Evolutionary conservation across 345 rosid genomes (phyloP), one percentile per base, ranked within the genome.

Genomic region (Salix arbutifolia): DNA sequence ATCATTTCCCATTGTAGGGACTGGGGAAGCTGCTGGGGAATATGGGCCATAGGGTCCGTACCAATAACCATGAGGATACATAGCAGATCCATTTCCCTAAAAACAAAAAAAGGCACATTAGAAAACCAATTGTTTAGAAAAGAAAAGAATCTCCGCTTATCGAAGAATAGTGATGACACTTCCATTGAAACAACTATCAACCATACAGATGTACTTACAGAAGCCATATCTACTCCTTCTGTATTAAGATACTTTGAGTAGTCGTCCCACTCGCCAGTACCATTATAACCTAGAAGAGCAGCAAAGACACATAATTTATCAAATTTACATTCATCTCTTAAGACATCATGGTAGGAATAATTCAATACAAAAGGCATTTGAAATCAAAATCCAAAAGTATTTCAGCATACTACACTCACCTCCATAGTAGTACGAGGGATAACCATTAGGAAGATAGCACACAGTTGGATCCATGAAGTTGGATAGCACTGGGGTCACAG

Each of bases 11-110:
- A 90, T 30, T 64, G 90, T 83, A 37, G 98, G 98, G 77, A 86
- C 95, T 1, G 95, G 94, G 9, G 97, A 87, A 72, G 84, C 79
- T 46, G 97, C 94, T 0, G 96, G 97, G n/a, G 98, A 92, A 81
- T 92, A 94, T 37, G 98, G 97, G 3, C 75, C 86, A 81, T 86
- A 94, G 0, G 94, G 73, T 42, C 92, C 83, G 85, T 86, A 92
- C 31, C 92, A 91, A 84, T 89, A 94, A 30, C 89, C 87, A 72
- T 81, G 90, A 61, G 89, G 89, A 85, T 88, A 92, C 89, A 94
- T 77, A 65, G 89, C 58, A 83, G 98, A 87, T 65, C 93, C 96
- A 79, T 89, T 91, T 66, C 89, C 97, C 98, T 92, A 86, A 25
- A 50, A 38, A 72, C 48, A 2, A 6, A 26, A 62, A 77, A 8